Evolutionary conservation across 202 grass and related monocot species (phyloP).

Genomic region (Elaeis oleifera): DNA sequence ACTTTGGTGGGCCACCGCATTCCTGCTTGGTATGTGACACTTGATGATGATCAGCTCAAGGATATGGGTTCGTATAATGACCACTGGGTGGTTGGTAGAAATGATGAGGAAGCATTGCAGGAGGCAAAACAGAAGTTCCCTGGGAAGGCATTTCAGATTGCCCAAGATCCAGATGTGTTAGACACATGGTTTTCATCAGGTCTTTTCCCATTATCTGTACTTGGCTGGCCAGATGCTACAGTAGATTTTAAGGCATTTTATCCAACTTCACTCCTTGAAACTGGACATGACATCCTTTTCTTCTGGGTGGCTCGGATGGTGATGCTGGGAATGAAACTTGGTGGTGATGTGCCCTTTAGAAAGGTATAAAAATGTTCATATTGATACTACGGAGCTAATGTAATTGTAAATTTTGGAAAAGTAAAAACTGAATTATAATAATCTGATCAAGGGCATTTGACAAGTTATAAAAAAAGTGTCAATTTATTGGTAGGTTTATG

Average conservation of each 20-base stretch:
- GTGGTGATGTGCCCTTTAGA: slow-evolving; percentile 77
- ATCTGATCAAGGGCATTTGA: no score
- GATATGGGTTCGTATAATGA: slow-evolving; percentile 51
- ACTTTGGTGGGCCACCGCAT: slow-evolving; percentile 87
- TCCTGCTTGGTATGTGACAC: slow-evolving; percentile 76
- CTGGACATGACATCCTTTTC: slow-evolving; percentile 80
- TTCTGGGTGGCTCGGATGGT: slow-evolving; percentile 98
- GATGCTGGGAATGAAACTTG: slow-evolving; percentile 85
- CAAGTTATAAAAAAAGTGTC: no score
- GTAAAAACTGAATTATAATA: no score
- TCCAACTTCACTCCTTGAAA: slow-evolving; percentile 86
- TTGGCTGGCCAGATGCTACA: slow-evolving; percentile 80
- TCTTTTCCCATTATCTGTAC: slow-evolving; percentile 75
- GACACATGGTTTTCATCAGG: slow-evolving; percentile 97
- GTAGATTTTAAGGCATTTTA: slow-evolving; percentile 72
- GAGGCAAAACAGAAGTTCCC: slow-evolving; percentile 56
- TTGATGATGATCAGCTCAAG: slow-evolving; percentile 56
- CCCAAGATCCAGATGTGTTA: slow-evolving; percentile 89
- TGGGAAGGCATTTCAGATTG: slow-evolving; percentile 51
- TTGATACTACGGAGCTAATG: not conserved
- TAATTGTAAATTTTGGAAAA: no score
- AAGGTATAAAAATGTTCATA: slow-evolving; percentile 43
- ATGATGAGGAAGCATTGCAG: slow-evolving; percentile 49
- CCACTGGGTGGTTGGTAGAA: slow-evolving; percentile 87
- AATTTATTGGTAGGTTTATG: no score